Evolutionary conservation across 2,329 filamentous ascomycete species (phyloP), one percentile per base, ranked within the genome.

Genomic region (Claviceps capensis): DNA sequence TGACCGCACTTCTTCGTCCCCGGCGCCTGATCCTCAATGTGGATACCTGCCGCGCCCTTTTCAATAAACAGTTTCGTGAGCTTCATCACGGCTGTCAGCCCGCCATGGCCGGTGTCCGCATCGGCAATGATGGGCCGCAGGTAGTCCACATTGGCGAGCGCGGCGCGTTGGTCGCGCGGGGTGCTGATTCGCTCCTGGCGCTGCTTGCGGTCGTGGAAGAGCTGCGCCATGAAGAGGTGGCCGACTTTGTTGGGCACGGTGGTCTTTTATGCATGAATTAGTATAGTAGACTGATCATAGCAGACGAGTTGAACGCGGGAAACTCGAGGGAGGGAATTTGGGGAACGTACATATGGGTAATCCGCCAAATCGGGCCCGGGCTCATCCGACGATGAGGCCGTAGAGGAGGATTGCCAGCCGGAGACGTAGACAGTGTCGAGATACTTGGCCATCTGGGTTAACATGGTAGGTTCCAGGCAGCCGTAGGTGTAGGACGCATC

Each of bases 1-100:
- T 97, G 93, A 57, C 93, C 93, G 69, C 93, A 98, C 80, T 98
- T 98, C 81, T 98, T 98, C 48, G 93, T 97, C 51, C 93, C 93
- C 3, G 93, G 91, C 4, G 93, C 91, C 72, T 97, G 93, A 68
- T 98, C 93, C 72, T 98, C 93, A 61, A 98, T 96, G 72, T 98
- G 93, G 63, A 98, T 96, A 59, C 93, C 93, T 43, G 93, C 93
- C 46, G 93, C 93, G 61, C 93, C 93, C 70, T 90, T 89, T 75
- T 98, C 93, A 58, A 97, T 73, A 69, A 98, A 97, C 53, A 97
- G 81, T 77, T 96, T 96, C 58, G 93, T 97, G 61, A 98, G 82
- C 78, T 97, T 98, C 93, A 98, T 97, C 62, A 97, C 86, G 52
- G 93, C 93, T n/a, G 93, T 97, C 56, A 98, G 77, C 64, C 93